These are phyloP conservation scores for Penicillium longicatenatum DNA, from an alignment of 495 filamentous ascomycete species.

Conservation along the genomic window DNA sequence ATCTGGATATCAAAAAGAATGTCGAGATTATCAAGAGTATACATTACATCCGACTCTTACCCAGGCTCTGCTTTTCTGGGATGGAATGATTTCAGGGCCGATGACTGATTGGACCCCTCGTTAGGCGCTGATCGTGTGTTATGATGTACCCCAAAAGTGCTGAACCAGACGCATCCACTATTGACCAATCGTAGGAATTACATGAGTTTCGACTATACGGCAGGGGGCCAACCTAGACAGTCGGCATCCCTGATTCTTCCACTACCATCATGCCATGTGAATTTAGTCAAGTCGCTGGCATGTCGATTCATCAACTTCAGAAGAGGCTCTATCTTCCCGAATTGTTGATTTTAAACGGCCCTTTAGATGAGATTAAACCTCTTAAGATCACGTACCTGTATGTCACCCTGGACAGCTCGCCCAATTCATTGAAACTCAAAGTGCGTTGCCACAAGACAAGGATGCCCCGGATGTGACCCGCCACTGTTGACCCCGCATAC, in stretches of 20 bases:
- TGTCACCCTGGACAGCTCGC: background rate
- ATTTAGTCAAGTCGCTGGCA: background rate
- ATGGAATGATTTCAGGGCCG: background rate
- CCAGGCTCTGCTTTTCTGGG: background rate
- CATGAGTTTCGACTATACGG: background rate
- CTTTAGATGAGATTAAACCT: too few relatives aligned
- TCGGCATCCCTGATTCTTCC: background rate
- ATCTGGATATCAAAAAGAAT: too few relatives aligned
- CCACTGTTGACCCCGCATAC: constrained; percentile 28
- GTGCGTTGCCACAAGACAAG: constrained; percentile 15
- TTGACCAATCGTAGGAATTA: background rate
- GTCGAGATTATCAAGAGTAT: too few relatives aligned
- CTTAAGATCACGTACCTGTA: too few relatives aligned
- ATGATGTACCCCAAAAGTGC: background rate
- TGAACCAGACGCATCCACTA: background rate
- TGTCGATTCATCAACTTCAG: too few relatives aligned
- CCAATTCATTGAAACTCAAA: constrained; percentile 7
- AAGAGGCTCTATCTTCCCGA: too few relatives aligned
- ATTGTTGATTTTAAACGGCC: too few relatives aligned
- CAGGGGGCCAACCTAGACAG: background rate
- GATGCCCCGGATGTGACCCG: constrained; percentile 21
- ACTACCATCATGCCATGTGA: background rate
- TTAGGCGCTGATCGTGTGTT: constrained; percentile 4
- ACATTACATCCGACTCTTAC: background rate
- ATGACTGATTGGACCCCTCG: background rate